Conservation (phyloP, 306 rosid species). For the Quercus engelmannii region DNA sequence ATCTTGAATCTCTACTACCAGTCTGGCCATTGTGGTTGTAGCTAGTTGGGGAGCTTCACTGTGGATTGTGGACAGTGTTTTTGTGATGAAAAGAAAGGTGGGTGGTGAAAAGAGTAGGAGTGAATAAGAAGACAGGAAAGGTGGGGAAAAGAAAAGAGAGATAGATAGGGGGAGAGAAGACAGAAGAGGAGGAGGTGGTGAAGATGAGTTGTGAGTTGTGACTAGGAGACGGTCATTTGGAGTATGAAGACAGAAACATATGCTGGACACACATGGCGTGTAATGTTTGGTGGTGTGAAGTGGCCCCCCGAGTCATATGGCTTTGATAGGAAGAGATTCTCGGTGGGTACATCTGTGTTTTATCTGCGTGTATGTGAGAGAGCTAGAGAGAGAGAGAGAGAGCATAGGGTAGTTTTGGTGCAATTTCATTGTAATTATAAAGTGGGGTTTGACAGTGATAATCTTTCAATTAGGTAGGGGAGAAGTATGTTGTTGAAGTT, state of each 20-base stretch:
- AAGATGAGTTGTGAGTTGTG: not conserved
- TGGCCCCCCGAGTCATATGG: slow-evolving; percentile 24
- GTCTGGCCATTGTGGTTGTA: slow-evolving; percentile 44
- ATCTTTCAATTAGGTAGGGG: not conserved
- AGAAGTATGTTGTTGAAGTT: not conserved
- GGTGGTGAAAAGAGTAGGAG: slow-evolving; percentile 13
- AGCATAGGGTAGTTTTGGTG: not conserved
- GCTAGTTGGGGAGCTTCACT: not conserved
- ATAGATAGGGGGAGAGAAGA: not conserved
- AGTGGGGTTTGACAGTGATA: slow-evolving; percentile 13
- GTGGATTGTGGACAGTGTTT: not conserved
- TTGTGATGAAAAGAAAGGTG: not conserved
- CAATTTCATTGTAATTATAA: not conserved
- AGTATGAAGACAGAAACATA: slow-evolving; percentile 53
- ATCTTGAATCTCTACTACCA: slow-evolving; percentile 68
- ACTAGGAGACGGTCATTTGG: slow-evolving; percentile 39
- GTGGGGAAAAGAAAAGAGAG: slow-evolving; percentile 11
- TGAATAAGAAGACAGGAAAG: slow-evolving; percentile 1
- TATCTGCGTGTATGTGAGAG: not conserved
- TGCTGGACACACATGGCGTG: slow-evolving; percentile 9
- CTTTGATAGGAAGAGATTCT: slow-evolving; percentile 24
- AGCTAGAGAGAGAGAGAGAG: not conserved
- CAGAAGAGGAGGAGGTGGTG: slow-evolving; percentile 19
- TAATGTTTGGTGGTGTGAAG: slow-evolving; percentile 16
- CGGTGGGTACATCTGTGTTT: slow-evolving; percentile 1